Percentiles rank a stretch among this genome's conserved stretches.
These are phyloP conservation scores for Caloboletus firmus DNA, from an alignment of 1,284 basidiomycete species.

Conservation along the genomic window DNA sequence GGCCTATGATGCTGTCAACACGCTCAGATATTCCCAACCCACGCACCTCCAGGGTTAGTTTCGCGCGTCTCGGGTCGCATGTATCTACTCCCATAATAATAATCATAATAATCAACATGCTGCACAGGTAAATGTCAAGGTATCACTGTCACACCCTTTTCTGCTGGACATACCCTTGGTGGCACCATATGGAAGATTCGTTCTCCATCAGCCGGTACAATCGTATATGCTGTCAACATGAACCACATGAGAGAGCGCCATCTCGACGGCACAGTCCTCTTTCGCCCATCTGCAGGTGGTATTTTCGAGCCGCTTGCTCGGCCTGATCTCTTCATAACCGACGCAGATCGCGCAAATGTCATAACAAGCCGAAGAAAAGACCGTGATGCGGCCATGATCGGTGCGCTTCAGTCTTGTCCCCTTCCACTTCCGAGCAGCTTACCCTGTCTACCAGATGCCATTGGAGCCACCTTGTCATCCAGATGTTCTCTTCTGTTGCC, in stretches of 20 bases:
- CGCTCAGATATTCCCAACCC: slow-evolving; percentile 93
- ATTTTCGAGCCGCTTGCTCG: slow-evolving; percentile 84
- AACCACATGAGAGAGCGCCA: slow-evolving; percentile 98
- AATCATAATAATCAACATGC: slow-evolving; percentile 1
- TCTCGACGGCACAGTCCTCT: slow-evolving; percentile 89
- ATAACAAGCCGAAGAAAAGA: slow-evolving; percentile 89
- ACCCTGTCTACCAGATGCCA: slow-evolving; percentile 43
- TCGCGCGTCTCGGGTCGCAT: slow-evolving; percentile 2
- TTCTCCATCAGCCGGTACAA: slow-evolving; percentile 93
- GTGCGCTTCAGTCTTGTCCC: slow-evolving; percentile 42
- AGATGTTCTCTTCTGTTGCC: slow-evolving; percentile 85
- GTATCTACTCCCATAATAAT: slow-evolving; percentile 2
- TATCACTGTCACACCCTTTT: slow-evolving; percentile 94
- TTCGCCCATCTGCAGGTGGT: slow-evolving; percentile 70
- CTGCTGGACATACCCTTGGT: slow-evolving; percentile 93
- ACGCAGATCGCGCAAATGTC: slow-evolving; percentile 81
- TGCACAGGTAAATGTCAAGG: slow-evolving; percentile 81
- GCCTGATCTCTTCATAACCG: slow-evolving; percentile 92
- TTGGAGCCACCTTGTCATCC: slow-evolving; percentile 79
- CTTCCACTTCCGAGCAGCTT: not conserved
- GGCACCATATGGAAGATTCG: slow-evolving; percentile 99
- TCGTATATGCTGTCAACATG: slow-evolving; percentile 93
- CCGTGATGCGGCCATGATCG: slow-evolving; percentile 85
- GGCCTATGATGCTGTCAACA: slow-evolving; percentile 90
- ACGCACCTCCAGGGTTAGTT: slow-evolving; percentile 87